Percentiles rank a stretch among this genome's conserved stretches.
Evolutionary conservation across 257 asterid species (phyloP).

Genomic region (Solanum megistacrolobum): DNA sequence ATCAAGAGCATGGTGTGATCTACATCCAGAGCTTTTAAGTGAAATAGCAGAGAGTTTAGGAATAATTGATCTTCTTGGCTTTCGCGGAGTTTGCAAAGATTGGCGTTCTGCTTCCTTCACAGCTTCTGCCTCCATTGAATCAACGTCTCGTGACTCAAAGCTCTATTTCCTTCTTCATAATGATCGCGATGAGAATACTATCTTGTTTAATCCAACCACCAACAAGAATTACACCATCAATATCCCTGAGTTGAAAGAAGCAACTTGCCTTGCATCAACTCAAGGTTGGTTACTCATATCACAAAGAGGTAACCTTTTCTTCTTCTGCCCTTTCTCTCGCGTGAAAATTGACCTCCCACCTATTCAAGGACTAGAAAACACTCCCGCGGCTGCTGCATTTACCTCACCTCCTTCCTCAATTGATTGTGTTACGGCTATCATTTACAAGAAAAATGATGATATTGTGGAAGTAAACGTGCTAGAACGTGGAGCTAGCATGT

Average conservation of each 20-base stretch:
- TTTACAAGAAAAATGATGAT: neutral
- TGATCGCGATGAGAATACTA: neutral
- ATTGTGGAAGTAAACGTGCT: neutral
- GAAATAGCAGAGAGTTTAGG: constrained; percentile 4
- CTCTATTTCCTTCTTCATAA: constrained; percentile 4
- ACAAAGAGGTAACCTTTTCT: constrained; percentile 12
- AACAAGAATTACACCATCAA: neutral
- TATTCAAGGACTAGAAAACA: constrained; percentile 7
- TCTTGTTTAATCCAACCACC: neutral
- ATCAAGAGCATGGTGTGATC: constrained; percentile 13
- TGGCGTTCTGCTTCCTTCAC: constrained; percentile 16
- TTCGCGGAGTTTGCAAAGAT: constrained; percentile 18
- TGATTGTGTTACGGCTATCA: constrained; percentile 5
- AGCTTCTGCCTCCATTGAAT: constrained; percentile 12
- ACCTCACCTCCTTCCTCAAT: constrained; percentile 11
- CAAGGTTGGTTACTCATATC: constrained; percentile 20
- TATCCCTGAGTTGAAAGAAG: constrained; percentile 16
- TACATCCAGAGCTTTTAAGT: constrained; percentile 14
- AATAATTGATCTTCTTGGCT: constrained; percentile 5
- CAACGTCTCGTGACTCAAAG: neutral
- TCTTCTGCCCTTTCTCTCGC: constrained; percentile 27
- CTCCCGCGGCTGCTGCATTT: constrained; percentile 8
- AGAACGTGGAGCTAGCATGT: neutral
- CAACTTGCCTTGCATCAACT: constrained; percentile 18
- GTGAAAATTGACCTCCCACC: constrained; percentile 10